Conservation (phyloP, 805 yeast species). For the Aciculoconidium aculeatum region DNA sequence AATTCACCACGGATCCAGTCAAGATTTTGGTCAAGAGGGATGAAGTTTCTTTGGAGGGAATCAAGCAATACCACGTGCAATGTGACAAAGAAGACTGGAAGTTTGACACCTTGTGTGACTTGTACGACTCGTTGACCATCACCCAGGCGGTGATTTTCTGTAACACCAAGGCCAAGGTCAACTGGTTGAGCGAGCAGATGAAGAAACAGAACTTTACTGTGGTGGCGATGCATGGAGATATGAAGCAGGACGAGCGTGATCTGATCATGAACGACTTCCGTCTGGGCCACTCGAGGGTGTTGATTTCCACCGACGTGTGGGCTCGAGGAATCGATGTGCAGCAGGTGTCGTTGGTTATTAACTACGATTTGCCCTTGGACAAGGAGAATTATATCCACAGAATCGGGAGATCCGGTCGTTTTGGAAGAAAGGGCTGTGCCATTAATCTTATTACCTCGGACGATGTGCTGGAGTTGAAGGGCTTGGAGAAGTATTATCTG, state of each 20-base stretch:
- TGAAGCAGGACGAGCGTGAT: conserved; percentile 94
- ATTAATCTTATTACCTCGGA: conserved; percentile 85
- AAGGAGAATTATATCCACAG: conserved; percentile 95
- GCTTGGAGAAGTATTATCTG: conserved; percentile 83
- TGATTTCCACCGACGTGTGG: conserved; percentile 95
- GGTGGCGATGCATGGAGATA: conserved; percentile 94
- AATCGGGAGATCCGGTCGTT: conserved; percentile 97
- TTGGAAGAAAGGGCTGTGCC: conserved; percentile 97
- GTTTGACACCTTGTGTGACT: conserved; percentile 88
- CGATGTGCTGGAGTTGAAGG: conserved; percentile 70
- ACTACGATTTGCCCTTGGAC: conserved; percentile 90
- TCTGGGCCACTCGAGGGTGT: conserved; percentile 84
- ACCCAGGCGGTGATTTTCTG: conserved; percentile 98
- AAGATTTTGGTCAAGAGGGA: conserved; percentile 92
- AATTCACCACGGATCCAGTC: conserved; percentile 90
- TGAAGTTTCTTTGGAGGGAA: conserved; percentile 90
- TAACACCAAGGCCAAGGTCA: conserved; percentile 90
- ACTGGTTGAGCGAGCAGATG: conserved; percentile 79
- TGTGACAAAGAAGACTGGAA: conserved; percentile 93
- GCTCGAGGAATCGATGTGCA: conserved; percentile 99
- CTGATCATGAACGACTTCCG: conserved; percentile 93
- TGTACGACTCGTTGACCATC: conserved; percentile 90
- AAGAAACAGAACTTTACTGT: conserved; percentile 82
- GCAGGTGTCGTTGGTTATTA: conserved; percentile 92
- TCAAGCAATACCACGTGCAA: conserved; percentile 84